Conservation (phyloP, 306 rosid species). For the Elaeagnus macrophylla region DNA sequence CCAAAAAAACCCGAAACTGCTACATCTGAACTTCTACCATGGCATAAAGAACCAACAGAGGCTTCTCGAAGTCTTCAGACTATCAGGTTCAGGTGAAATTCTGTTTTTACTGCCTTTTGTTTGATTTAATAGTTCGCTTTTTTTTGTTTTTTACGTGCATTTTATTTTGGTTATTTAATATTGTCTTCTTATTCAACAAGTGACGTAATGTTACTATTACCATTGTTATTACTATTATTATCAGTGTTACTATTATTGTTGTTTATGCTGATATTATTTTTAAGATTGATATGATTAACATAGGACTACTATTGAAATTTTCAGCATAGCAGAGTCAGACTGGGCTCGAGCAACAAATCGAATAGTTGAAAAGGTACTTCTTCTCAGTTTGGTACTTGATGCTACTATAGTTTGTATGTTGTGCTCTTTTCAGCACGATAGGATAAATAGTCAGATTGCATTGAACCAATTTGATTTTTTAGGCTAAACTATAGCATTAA, state of each 20-base stretch:
- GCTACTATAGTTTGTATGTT: no score
- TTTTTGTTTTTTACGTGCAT: neutral
- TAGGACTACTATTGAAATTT: conserved; percentile 22
- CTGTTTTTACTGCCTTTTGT: neutral
- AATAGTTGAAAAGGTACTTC: conserved; percentile 67
- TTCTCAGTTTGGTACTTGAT: conserved; percentile 4
- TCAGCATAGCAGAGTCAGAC: conserved; percentile 66
- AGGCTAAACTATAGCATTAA: no score
- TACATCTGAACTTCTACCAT: conserved; percentile 63
- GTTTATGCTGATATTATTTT: neutral
- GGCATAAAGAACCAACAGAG: conserved; percentile 57
- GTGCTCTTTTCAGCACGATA: neutral
- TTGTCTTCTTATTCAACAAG: no score
- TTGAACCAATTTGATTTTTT: no score
- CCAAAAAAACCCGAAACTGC: conserved; percentile 74
- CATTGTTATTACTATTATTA: no score
- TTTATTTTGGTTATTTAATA: neutral
- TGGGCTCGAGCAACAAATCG: conserved; percentile 78
- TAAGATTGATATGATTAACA: conserved; percentile 11
- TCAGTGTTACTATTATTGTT: neutral
- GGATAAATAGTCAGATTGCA: no score
- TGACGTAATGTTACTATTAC: no score
- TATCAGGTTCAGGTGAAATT: conserved; percentile 52
- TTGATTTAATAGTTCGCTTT: conserved; percentile 7
- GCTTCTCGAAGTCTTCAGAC: conserved; percentile 53